phyloP scores from a whole-genome alignment of 345 rosid species.

The Dimocarpus longan region DNA sequence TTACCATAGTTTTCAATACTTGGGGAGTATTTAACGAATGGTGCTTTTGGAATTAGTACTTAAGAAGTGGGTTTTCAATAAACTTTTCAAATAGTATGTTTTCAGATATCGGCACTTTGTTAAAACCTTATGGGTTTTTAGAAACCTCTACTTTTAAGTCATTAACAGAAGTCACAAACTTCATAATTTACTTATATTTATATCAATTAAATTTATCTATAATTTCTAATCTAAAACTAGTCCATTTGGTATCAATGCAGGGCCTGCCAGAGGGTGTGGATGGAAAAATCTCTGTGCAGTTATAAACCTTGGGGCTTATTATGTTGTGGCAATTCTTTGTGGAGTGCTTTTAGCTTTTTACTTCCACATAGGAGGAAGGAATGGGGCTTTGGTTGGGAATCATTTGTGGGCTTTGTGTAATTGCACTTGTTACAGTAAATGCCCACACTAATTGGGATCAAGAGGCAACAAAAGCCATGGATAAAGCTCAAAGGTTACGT shows the following conservation, averaged over 20 bases:
- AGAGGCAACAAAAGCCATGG: constrained; percentile 38
- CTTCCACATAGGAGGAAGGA: constrained; percentile 50
- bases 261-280: constrained; percentile 60
- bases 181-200: too few relatives aligned
- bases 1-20: too few relatives aligned
- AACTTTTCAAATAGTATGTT: too few relatives aligned
- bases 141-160: too few relatives aligned
- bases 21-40: too few relatives aligned
- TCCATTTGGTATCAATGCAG: constrained; percentile 18
- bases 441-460: constrained; percentile 40
- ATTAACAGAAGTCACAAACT: too few relatives aligned
- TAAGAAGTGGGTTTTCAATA: too few relatives aligned
- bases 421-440: constrained; percentile 45
- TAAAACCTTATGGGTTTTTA: too few relatives aligned
- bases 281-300: constrained; percentile 48
- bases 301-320: constrained; percentile 58
- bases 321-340: constrained; percentile 46
- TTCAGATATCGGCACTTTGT: too few relatives aligned
- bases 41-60: background rate
- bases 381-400: constrained; percentile 62
- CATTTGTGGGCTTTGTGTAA: constrained; percentile 40
- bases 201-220: too few relatives aligned
- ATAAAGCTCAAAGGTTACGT: constrained; percentile 9
- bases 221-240: background rate
- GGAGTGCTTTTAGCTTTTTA: constrained; percentile 44